These are phyloP conservation scores for Yarrowia keelungensis DNA, from an alignment of 805 yeast genomes.

Conservation along the genomic window DNA sequence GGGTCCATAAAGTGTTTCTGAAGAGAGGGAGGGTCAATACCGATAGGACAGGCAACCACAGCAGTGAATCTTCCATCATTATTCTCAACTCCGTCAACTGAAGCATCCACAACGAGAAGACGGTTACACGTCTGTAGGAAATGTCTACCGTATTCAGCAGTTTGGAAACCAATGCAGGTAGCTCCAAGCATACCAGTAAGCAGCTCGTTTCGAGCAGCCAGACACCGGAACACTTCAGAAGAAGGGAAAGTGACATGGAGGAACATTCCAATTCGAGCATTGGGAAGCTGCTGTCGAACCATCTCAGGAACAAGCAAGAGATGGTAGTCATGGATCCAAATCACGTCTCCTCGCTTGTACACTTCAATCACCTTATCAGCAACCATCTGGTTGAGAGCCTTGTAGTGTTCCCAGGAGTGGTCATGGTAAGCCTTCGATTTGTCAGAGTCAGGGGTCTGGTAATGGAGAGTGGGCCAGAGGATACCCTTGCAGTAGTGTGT, in stretches of 20 bases:
- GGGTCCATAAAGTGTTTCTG: constrained; percentile 57
- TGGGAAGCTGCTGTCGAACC: constrained; percentile 76
- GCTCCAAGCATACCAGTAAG: constrained; percentile 89
- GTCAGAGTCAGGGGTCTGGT: constrained; percentile 95
- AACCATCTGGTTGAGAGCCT: constrained; percentile 72
- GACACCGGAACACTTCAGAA: constrained; percentile 90
- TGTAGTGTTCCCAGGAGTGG: constrained; percentile 90
- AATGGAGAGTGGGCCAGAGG: constrained; percentile 93
- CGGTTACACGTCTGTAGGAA: constrained; percentile 90
- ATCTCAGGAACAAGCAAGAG: constrained; percentile 82
- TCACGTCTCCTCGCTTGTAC: constrained; percentile 75
- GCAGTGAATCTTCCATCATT: constrained; percentile 47
- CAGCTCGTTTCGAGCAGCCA: constrained; percentile 82
- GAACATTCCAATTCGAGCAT: constrained; percentile 89
- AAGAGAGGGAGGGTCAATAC: constrained; percentile 57
- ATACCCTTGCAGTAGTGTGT: constrained; percentile 91
- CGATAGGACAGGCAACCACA: constrained; percentile 52
- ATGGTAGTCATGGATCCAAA: constrained; percentile 97
- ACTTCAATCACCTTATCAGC: constrained; percentile 75
- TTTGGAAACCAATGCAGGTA: constrained; percentile 86
- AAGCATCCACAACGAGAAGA: constrained; percentile 81
- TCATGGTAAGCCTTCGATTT: constrained; percentile 94
- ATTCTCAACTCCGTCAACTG: constrained; percentile 84
- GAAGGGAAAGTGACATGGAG: constrained; percentile 95
- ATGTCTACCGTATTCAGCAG: constrained; percentile 91